Evolutionary conservation across 1,284 basidiomycete species (phyloP), one percentile per base, ranked within the genome.

Genomic region (Schizophyllum amplum): DNA sequence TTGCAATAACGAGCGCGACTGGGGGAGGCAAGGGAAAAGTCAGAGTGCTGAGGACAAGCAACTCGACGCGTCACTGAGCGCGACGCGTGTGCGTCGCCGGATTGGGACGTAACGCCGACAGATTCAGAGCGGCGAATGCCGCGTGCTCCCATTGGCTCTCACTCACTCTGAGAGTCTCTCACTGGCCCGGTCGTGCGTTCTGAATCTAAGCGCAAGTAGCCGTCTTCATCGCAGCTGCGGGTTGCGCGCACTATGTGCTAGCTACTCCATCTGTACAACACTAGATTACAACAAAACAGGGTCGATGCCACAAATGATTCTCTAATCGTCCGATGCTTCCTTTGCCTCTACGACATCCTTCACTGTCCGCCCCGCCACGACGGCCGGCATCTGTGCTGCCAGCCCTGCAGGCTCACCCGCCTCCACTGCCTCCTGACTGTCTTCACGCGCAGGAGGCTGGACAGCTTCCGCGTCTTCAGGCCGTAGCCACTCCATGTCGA

Each of bases 401-500:
- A 71, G 42, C 49, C 65, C 64, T 4, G 54, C 61, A 21, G 65
- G 62, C 53, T 66, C 68, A 2, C 57, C 64, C 56, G 54, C 59
- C n/a, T 61, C 59, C 21, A 52, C 57, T 20, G 58, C 63, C 49
- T 68, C 66, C 26, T 61, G 64, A 33, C 66, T 67, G n/a, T 55
- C 59, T 50, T 61, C 55, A 24, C 63, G 59, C 20, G 66, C 61
- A 1, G 70, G 68, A 20, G 70, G 69, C 60, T 70, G 67, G 17
- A 64, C 66, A 2, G 55, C 53, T 53, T 59, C 60, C 20, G 54
- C 49, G n/a, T 62, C 58, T 53, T 52, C 33, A 50, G 56, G n/a
- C 55, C 47, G 17, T 51, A 69, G 60, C 75, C 76, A 79, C 59
- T 76, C 74, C 66, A 86, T 72, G 9, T 74, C 72, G 25, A 88